These are phyloP conservation scores for Hygrocybe punicea DNA, from an alignment of 768 basidiomycete species.

Conservation along the genomic window DNA sequence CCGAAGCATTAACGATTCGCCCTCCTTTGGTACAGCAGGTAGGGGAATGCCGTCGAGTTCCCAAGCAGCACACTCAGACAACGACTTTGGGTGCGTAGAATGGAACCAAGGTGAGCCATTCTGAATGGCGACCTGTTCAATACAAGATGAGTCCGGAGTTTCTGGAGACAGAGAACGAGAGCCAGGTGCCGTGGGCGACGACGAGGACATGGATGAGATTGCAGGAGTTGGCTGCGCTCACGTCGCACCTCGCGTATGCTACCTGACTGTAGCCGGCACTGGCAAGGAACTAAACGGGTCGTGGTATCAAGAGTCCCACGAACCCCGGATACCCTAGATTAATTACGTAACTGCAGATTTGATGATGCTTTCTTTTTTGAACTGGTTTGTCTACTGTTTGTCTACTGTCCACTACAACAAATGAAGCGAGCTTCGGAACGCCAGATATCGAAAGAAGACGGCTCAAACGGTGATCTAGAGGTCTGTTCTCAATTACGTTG, in stretches of 20 bases:
- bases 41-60: conserved; percentile 37
- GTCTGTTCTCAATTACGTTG: conserved; percentile 25
- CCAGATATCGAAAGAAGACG: conserved; percentile 60
- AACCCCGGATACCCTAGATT: background rate
- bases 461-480: conserved; percentile 41
- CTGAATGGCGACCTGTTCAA: conserved; percentile 50
- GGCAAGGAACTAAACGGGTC: background rate
- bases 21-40: conserved; percentile 43
- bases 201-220: conserved; percentile 50
- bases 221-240: background rate
- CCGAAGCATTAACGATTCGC: conserved; percentile 55
- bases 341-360: background rate
- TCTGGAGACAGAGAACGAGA: conserved; percentile 72
- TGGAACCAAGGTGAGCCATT: conserved; percentile 57
- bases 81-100: conserved; percentile 42
- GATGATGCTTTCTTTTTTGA: too few relatives aligned
- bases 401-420: background rate
- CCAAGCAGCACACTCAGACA: conserved; percentile 42
- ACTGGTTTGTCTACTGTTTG: too few relatives aligned
- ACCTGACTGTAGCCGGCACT: background rate
- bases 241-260: background rate
- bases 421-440: conserved; percentile 2
- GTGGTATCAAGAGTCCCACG: too few relatives aligned
- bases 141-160: conserved; percentile 62
- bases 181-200: conserved; percentile 50